phyloP scores from a whole-genome alignment of 768 basidiomycete genomes.

The Coprinopsis strossmayeri region DNA sequence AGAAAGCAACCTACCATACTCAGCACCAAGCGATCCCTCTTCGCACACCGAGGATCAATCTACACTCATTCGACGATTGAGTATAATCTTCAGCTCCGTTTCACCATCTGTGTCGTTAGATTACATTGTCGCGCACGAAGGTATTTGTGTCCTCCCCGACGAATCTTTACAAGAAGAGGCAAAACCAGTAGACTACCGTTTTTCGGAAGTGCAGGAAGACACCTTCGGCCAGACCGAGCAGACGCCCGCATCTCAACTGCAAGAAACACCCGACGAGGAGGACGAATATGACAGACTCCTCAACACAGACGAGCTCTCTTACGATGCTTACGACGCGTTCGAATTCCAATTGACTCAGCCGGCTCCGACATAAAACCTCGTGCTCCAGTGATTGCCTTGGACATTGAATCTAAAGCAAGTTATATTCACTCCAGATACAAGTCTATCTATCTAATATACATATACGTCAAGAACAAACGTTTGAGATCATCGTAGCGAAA shows the following conservation, averaged over 20 bases:
- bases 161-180: slow-evolving; percentile 8
- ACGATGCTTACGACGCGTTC: slow-evolving; percentile 27
- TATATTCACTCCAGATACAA: not conserved
- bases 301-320: slow-evolving; percentile 40
- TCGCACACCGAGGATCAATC: slow-evolving; percentile 30
- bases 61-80: slow-evolving; percentile 61
- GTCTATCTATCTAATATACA: no score
- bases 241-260: not conserved
- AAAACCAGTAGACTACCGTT: slow-evolving; percentile 1
- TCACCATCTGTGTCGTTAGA: slow-evolving; percentile 55
- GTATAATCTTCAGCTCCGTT: slow-evolving; percentile 73
- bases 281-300: slow-evolving; percentile 27
- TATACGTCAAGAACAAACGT: not conserved
- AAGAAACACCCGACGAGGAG: slow-evolving; percentile 16
- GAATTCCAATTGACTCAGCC: slow-evolving; percentile 20
- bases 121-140: slow-evolving; percentile 62
- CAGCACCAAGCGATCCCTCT: not conserved
- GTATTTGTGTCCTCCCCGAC: slow-evolving; percentile 31
- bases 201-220: not conserved
- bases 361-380: not conserved
- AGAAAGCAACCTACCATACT: not conserved
- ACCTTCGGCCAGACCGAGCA: not conserved
- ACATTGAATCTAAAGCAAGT: not conserved
- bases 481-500: not conserved
- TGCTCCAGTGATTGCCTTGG: not conserved